phyloP scores from a whole-genome alignment of 1,284 basidiomycete genomes.

The Leucoagaricus sp. region DNA sequence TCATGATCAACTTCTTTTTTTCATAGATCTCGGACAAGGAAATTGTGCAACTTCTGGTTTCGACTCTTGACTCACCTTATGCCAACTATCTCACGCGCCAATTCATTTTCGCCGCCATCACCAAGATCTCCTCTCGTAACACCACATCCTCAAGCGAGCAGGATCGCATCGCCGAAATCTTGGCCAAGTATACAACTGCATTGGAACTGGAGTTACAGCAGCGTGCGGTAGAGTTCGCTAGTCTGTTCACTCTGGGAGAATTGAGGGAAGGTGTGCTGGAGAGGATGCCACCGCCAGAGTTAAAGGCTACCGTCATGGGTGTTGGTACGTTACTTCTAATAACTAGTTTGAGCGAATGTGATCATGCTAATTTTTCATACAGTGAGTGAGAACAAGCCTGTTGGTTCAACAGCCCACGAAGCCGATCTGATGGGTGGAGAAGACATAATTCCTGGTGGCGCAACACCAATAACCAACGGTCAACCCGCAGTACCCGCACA shows the following conservation, averaged over 20 bases:
- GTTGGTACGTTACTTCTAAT: constrained; percentile 60
- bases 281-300: constrained; percentile 97
- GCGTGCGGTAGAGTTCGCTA: constrained; percentile 93
- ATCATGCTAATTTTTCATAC: constrained; percentile 11
- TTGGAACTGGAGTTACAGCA: constrained; percentile 96
- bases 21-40: constrained; percentile 77
- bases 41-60: constrained; percentile 85
- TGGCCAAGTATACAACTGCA: constrained; percentile 79
- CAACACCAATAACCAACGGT: constrained; percentile 38
- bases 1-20: background rate
- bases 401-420: constrained; percentile 76
- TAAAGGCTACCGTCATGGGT: constrained; percentile 93
- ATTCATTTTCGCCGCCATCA: constrained; percentile 88
- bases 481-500: constrained; percentile 45
- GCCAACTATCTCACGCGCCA: constrained; percentile 90
- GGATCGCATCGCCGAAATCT: constrained; percentile 75
- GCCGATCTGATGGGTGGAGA: constrained; percentile 79
- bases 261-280: constrained; percentile 91
- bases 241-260: constrained; percentile 75
- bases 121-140: constrained; percentile 86
- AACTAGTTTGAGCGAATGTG: background rate
- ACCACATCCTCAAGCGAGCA: constrained; percentile 69
- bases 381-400: constrained; percentile 94
- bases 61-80: constrained; percentile 92
- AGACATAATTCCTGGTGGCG: constrained; percentile 34